These are phyloP conservation scores for Pythium apleroticum DNA, from an alignment of 352 stramenopile species.

Conservation along the genomic window DNA sequence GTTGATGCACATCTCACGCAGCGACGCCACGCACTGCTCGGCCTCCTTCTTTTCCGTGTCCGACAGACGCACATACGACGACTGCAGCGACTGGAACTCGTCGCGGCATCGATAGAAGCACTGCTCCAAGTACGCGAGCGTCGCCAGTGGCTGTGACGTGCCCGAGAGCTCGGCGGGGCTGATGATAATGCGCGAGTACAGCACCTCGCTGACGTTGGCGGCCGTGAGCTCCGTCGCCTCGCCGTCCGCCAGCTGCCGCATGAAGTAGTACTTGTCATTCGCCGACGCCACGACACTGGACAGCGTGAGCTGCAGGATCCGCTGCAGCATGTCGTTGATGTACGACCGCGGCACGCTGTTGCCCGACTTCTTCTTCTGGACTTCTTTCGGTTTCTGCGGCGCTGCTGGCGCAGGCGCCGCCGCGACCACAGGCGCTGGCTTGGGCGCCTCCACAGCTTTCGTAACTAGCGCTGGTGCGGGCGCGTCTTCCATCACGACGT, in stretches of 20 bases:
- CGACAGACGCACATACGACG: conserved; percentile 50
- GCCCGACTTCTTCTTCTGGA: conserved; percentile 34
- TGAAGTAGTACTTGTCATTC: conserved; percentile 39
- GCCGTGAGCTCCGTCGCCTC: conserved; percentile 26
- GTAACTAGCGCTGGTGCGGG: background rate
- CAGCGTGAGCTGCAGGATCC: conserved; percentile 65
- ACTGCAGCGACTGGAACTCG: conserved; percentile 68
- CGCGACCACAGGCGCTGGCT: conserved; percentile 7
- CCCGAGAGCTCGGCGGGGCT: conserved; percentile 50
- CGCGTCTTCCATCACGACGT: conserved; percentile 26
- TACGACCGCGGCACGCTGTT: conserved; percentile 38
- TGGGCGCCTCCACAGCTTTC: conserved; percentile 3
- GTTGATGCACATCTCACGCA: conserved; percentile 81
- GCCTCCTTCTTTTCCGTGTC: conserved; percentile 50
- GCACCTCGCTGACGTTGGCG: conserved; percentile 61
- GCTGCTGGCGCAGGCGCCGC: conserved; percentile 9
- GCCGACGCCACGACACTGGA: conserved; percentile 28
- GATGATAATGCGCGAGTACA: conserved; percentile 71
- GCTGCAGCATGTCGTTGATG: conserved; percentile 78
- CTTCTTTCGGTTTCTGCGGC: conserved; percentile 34
- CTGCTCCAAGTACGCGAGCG: conserved; percentile 71
- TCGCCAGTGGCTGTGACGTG: conserved; percentile 53
- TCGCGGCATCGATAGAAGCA: conserved; percentile 74
- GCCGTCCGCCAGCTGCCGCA: conserved; percentile 36
- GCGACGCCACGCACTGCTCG: conserved; percentile 48